Conservation (phyloP, 805 yeast species). For the Yarrowia divulgata region DNA sequence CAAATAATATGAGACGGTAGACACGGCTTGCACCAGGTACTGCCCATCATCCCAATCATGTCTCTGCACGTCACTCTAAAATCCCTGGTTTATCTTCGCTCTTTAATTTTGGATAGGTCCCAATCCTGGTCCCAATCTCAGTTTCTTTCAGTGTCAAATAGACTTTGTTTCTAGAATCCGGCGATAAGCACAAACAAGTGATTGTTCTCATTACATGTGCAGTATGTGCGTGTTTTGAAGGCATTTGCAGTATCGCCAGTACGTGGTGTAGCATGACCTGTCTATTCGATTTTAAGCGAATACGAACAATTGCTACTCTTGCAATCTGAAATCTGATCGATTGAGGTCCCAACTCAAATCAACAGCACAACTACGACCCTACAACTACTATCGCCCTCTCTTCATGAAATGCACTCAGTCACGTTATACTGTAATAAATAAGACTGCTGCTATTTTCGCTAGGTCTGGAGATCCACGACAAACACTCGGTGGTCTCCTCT, state of each 20-base stretch:
- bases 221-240: background rate
- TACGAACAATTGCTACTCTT: background rate
- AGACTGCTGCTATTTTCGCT: background rate
- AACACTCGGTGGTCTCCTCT: background rate
- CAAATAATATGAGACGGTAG: no score
- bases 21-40: no score
- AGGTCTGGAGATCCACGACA: background rate
- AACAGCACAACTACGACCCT: background rate
- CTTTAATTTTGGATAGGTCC: background rate
- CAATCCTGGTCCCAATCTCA: constrained; percentile 16
- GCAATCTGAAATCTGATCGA: no score
- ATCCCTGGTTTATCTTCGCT: background rate
- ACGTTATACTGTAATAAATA: constrained; percentile 1
- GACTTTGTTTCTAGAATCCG: constrained; percentile 13
- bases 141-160: background rate
- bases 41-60: no score
- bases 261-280: no score
- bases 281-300: background rate
- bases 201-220: constrained; percentile 1
- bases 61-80: constrained; percentile 5
- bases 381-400: no score
- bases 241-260: background rate
- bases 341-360: background rate
- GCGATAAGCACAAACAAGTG: background rate
- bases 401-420: background rate